Evolutionary conservation across 495 filamentous ascomycete genomes (phyloP).

Genomic region (Penicillium herquei): DNA sequence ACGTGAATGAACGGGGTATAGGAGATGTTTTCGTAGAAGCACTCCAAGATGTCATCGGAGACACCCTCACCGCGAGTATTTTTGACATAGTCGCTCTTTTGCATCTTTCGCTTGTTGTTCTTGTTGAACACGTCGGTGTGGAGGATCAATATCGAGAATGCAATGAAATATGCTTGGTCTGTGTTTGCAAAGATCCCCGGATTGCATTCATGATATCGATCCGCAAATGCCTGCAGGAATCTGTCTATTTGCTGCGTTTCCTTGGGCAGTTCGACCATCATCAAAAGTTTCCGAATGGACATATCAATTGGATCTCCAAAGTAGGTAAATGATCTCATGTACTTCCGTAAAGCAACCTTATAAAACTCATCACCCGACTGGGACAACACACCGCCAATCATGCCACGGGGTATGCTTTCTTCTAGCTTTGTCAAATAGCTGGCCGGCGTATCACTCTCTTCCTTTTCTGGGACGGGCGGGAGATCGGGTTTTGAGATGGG

Average conservation of each 20-base stretch:
- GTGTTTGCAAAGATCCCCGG: constrained; percentile 88
- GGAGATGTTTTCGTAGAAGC: constrained; percentile 96
- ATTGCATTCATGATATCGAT: constrained; percentile 97
- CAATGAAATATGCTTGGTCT: constrained; percentile 97
- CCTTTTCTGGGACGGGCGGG: constrained; percentile 71
- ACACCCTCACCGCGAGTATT: constrained; percentile 89
- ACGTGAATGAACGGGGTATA: constrained; percentile 98
- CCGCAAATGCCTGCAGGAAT: constrained; percentile 89
- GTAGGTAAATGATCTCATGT: constrained; percentile 92
- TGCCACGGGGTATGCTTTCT: constrained; percentile 70
- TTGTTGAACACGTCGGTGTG: constrained; percentile 99
- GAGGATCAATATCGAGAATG: constrained; percentile 92
- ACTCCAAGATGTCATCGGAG: constrained; percentile 86
- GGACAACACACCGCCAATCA: constrained; percentile 76
- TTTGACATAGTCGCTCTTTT: constrained; percentile 91
- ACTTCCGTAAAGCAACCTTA: constrained; percentile 79
- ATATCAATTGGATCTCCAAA: constrained; percentile 97
- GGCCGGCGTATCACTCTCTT: constrained; percentile 86
- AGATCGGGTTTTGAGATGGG: constrained; percentile 68
- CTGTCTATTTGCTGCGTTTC: constrained; percentile 98
- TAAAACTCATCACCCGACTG: constrained; percentile 84
- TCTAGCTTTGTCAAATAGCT: constrained; percentile 83
- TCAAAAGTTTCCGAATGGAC: constrained; percentile 90
- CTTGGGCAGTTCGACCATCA: constrained; percentile 94
- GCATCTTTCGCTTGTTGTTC: constrained; percentile 99